Evolutionary conservation across 495 filamentous ascomycete genomes (phyloP), one percentile per base, ranked within the genome.

Genomic region (Aspergillus steynii): DNA sequence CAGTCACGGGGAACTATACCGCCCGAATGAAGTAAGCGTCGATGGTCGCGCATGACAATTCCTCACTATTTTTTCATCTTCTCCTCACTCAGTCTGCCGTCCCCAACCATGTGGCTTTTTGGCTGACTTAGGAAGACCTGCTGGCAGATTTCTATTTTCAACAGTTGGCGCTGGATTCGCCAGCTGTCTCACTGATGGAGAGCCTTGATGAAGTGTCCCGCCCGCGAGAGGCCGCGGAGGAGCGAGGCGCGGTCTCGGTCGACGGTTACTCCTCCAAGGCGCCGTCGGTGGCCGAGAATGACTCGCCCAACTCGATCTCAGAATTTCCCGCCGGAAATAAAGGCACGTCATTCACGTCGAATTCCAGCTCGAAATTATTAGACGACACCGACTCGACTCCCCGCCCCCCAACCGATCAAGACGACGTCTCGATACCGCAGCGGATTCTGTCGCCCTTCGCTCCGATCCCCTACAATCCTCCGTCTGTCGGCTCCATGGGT

Each of bases 201-300:
- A 77, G 75, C 64, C 73, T 76, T 47, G 75, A 79, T 62, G 72
- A 74, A 58, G 69, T 71, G 54, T 61, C 73, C 49, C 60, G 62
- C 29, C 51, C 61, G 48, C 55, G 50, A 48, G 68, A 71, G 27
- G 49, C 53, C 37, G 55, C 48, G 26, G 65, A 71, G 3, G 64
- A 57, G 31, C 48, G 56, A 29, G 54, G 49, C 47, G 46, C 53
- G 14, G 59, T 29, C 15, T 53, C 52, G 26, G 42, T 61, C 29
- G 65, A 61, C 47, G 55, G 60, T 37, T 29, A 61, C 45, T 62
- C 60, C 28, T 65, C 68, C 29, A 58, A 58, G 52, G 53, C 63
- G 4, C 55, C 65, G 9, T 66, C 68, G 3, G 45, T 64, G 28
- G 50, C 56, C 37, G 68, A 67, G 32, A 61, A 55, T 53, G 58